phyloP scores from a whole-genome alignment of 768 basidiomycete species.

The Hydnum rufescens region DNA sequence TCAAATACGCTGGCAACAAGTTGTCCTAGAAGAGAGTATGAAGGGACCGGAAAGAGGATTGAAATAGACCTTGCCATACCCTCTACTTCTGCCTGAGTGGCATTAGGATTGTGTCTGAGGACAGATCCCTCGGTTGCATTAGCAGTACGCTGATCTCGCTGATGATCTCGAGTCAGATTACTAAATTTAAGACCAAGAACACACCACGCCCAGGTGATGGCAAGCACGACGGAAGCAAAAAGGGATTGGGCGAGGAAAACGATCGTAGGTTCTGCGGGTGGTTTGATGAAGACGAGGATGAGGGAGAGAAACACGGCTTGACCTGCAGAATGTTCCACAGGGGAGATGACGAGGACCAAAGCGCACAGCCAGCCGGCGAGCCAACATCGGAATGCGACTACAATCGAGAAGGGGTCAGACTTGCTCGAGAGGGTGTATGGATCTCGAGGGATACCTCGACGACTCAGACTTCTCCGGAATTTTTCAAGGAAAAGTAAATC shows the following conservation, averaged over 20 bases:
- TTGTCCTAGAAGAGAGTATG: background rate
- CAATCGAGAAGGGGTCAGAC: background rate
- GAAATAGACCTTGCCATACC: background rate
- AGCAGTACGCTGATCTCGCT: background rate
- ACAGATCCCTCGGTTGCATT: background rate
- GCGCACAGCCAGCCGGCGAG: background rate
- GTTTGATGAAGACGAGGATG: slow-evolving; percentile 7
- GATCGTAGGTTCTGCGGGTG: slow-evolving; percentile 4
- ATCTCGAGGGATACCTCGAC: background rate
- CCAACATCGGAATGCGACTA: background rate
- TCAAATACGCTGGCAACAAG: slow-evolving; percentile 2
- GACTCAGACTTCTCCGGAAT: background rate
- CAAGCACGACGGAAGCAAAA: slow-evolving; percentile 1
- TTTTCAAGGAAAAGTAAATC: background rate
- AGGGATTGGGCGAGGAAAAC: slow-evolving; percentile 4
- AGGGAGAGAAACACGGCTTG: slow-evolving; percentile 6
- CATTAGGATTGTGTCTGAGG: slow-evolving; percentile 3
- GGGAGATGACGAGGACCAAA: slow-evolving; percentile 3
- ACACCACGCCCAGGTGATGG: slow-evolving; percentile 6
- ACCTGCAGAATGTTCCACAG: slow-evolving; percentile 1
- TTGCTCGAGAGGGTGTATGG: background rate
- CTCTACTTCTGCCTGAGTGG: slow-evolving; percentile 4
- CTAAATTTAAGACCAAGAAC: slow-evolving; percentile 3
- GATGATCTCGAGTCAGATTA: background rate
- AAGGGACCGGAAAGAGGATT: background rate